Base-by-base conservation (phyloP, 2,329 filamentous ascomycete species). In the Botrytis deweyae region DNA sequence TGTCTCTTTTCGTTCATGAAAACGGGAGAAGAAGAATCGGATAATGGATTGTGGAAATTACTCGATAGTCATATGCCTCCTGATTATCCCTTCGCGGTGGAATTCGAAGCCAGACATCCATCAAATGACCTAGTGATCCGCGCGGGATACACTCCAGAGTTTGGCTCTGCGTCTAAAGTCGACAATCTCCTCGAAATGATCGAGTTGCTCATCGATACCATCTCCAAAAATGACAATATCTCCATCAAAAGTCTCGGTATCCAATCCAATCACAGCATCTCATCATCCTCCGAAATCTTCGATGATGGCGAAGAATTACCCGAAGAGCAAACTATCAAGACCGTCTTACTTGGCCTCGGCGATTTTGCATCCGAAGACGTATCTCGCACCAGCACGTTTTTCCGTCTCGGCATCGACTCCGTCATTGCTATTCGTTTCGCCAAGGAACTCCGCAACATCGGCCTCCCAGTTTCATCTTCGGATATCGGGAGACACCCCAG, bases 401-500 rank as follows among this genome's bases (percentile, higher is more conserved):
- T 83, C 74, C 75, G 74, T 12, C 75, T 82, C 1, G 80, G 81
- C 14, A 81, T 81, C n/a, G 81, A 81, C 68, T 82, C 81, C 0
- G 73, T 82, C 0, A 70, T 74, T 14, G 81, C 81, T 1, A 84
- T 83, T 78, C 85, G 84, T 58, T 76, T 87, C 7, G 85, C 87
- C 0, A 83, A 85, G 36, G 81, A 52, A 36, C 61, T 75, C 9
- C 59, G 76, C 64, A 10, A 12, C 38, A 52, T 40, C 7, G 82
- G 82, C 1, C 74, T 83, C 22, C 77, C 76, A 20, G 74, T 86
- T 3, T 82, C 81, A 0, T 84, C 86, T 4, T 80, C 82, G 7
- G 81, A 84, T 64, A 81, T 85, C n/a, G 85, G 86, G 77, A 70
- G 74, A 3, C 80, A 84, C 68, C 83, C 84, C 49, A 82, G 79